A percentile compares a stretch with the other conserved stretches of the same genome.
Conservation (phyloP, 805 yeast genomes). For the Peterozyma toletana region DNA sequence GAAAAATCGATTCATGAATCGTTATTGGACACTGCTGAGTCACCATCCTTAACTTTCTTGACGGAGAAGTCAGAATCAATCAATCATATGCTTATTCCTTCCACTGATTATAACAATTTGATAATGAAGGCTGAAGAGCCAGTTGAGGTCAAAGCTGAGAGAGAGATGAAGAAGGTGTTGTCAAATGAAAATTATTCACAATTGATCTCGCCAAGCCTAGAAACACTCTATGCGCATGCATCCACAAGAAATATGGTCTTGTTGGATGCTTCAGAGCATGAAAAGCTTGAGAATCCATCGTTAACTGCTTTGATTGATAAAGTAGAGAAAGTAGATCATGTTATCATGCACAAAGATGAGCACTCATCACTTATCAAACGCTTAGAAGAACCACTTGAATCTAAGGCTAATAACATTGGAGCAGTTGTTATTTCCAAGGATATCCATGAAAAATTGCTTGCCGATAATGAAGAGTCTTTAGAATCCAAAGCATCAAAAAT, state of each 20-base stretch:
- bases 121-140: slow-evolving; percentile 4
- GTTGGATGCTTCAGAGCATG: slow-evolving; percentile 11
- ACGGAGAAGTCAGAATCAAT: slow-evolving; percentile 11
- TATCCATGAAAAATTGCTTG: slow-evolving; percentile 13
- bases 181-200: too few species aligned
- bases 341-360: slow-evolving; percentile 15
- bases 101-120: slow-evolving; percentile 14
- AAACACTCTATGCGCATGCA: too few species aligned
- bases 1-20: slow-evolving; percentile 9
- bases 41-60: slow-evolving; percentile 21
- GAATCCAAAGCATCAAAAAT: slow-evolving; percentile 15
- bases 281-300: slow-evolving; percentile 16
- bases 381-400: slow-evolving; percentile 7
- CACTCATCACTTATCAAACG: slow-evolving; percentile 11
- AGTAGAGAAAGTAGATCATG: slow-evolving; percentile 17
- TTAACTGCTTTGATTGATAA: slow-evolving; percentile 17
- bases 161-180: slow-evolving; percentile 7
- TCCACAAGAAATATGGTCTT: slow-evolving; percentile 6
- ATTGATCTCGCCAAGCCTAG: too few species aligned
- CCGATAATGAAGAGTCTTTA: slow-evolving; percentile 22
- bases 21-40: slow-evolving; percentile 11
- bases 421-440: slow-evolving; percentile 14
- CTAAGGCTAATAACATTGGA: slow-evolving; percentile 17
- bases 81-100: slow-evolving; percentile 19
- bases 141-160: slow-evolving; percentile 16